These are phyloP conservation scores for Ajuga chamaepitys DNA, from an alignment of 257 asterid genomes.

Conservation along the genomic window DNA sequence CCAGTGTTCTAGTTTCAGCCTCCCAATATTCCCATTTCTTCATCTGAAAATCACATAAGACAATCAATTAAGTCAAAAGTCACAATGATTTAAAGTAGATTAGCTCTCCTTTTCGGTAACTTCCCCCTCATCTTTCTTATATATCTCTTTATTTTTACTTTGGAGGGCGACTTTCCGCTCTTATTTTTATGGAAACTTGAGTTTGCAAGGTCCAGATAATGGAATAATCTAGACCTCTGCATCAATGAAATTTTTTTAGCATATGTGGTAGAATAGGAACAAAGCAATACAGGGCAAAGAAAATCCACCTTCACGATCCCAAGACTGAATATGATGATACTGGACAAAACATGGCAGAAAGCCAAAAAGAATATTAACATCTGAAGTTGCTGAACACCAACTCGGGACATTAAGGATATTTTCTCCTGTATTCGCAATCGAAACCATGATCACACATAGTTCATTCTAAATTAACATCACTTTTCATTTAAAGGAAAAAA, in stretches of 20 bases:
- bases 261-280: background rate
- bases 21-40: slow-evolving; percentile 74
- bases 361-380: slow-evolving; percentile 62
- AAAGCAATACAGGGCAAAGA: background rate
- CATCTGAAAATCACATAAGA: slow-evolving; percentile 39
- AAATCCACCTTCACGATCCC: slow-evolving; percentile 53
- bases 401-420: slow-evolving; percentile 48
- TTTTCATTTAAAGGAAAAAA: background rate
- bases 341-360: slow-evolving; percentile 60
- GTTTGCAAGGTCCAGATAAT: background rate
- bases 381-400: slow-evolving; percentile 65
- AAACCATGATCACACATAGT: background rate
- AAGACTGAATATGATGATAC: slow-evolving; percentile 61
- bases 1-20: slow-evolving; percentile 70
- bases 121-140: background rate
- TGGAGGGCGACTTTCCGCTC: no score
- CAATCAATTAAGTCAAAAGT: background rate
- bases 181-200: background rate
- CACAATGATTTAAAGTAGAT: background rate
- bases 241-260: background rate
- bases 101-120: background rate
- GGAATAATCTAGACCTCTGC: background rate
- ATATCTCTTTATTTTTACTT: no score
- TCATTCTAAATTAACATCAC: background rate
- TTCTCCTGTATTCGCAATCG: slow-evolving; percentile 45